Evolutionary conservation across 257 asterid species (phyloP).

Genomic region (Scutellaria minor): DNA sequence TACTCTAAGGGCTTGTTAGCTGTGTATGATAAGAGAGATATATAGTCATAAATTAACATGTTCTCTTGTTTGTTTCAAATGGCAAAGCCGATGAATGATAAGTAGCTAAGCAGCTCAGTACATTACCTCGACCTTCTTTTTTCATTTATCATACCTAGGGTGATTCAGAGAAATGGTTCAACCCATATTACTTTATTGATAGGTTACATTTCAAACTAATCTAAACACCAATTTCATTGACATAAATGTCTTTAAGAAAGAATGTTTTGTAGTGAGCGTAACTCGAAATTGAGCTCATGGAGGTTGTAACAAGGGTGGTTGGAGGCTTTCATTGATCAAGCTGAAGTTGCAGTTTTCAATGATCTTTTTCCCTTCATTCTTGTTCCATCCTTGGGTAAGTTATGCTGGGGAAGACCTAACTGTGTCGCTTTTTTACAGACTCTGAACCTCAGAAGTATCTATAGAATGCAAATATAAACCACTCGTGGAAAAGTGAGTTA

Average conservation of each 20-base stretch:
- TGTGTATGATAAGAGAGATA: neutral
- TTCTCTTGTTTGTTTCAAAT: neutral
- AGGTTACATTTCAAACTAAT: neutral
- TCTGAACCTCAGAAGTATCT: neutral
- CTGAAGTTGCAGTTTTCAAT: neutral
- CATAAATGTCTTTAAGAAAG: conserved; percentile 3
- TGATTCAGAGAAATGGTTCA: neutral
- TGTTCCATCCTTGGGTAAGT: neutral
- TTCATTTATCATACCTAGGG: conserved; percentile 11
- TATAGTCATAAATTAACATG: neutral
- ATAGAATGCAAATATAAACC: neutral
- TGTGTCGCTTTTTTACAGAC: neutral
- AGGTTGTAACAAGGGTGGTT: neutral
- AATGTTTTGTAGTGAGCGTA: neutral
- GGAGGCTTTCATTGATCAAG: neutral
- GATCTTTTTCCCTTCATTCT: neutral
- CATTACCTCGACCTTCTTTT: neutral
- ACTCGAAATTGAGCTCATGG: neutral
- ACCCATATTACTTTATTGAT: conserved; percentile 5
- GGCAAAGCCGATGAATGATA: neutral
- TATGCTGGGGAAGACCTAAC: conserved; percentile 5
- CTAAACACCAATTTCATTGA: neutral
- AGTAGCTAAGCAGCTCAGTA: neutral
- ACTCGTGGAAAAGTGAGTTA: neutral
- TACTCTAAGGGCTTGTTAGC: conserved; percentile 4